These are phyloP conservation scores for Coccomyxa sp. DNA, from an alignment of 139 green algal genomes.

Conservation along the genomic window DNA sequence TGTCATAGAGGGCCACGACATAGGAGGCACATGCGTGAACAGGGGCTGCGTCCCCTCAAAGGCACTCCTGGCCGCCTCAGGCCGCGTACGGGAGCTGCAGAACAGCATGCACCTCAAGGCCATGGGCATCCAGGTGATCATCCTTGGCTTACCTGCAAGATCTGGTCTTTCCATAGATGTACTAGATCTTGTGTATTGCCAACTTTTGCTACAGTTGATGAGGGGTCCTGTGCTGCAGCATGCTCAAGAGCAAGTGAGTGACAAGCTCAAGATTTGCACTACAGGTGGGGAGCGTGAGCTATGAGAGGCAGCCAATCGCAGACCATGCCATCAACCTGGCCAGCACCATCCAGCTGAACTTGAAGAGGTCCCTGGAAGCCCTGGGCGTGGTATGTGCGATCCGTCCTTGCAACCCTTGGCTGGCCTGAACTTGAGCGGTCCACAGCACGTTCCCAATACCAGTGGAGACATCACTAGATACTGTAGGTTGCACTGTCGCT, in stretches of 20 bases:
- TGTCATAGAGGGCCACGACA: constrained; percentile 94
- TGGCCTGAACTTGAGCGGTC: no score
- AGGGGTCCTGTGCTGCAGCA: no score
- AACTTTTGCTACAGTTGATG: no score
- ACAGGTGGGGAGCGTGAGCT: constrained; percentile 78
- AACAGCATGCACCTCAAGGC: constrained; percentile 90
- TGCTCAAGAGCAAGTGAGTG: no score
- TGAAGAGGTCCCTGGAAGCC: constrained; percentile 85
- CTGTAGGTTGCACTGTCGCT: no score
- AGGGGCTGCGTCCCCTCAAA: constrained; percentile 98
- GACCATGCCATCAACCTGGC: constrained; percentile 92
- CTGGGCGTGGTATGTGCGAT: constrained; percentile 96
- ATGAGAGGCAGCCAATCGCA: constrained; percentile 88
- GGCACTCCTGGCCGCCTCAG: constrained; percentile 94
- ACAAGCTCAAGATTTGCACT: no score
- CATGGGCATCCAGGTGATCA: constrained; percentile 85
- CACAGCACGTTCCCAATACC: no score
- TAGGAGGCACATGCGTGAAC: constrained; percentile 99
- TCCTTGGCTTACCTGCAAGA: no score
- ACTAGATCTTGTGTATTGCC: no score
- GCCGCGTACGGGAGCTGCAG: constrained; percentile 87
- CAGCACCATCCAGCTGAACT: constrained; percentile 86
- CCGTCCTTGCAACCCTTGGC: no score
- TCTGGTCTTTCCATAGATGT: no score
- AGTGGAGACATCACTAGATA: no score